Evolutionary conservation across 495 filamentous ascomycete species (phyloP), one percentile per base, ranked within the genome.

Genomic region (Penicillium salamii): DNA sequence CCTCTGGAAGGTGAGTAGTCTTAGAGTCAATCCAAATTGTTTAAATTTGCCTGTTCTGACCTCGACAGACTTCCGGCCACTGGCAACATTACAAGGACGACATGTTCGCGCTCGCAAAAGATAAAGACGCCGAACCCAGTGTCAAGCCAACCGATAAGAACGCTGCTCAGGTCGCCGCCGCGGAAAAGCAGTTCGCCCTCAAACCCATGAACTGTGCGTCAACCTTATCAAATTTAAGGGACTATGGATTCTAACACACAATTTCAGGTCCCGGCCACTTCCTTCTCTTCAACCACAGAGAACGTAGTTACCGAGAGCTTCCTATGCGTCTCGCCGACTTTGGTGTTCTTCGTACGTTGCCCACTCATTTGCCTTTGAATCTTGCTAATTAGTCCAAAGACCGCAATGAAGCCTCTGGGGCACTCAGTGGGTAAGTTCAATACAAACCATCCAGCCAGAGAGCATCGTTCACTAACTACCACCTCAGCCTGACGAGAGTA

Each of bases 61-160:
- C n/a, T n/a, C n/a, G n/a, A n/a, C n/a, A 97, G 71, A 86, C 80
- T 6, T 95, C 89, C 13, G 93, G 95, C 37, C 93, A 98, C 68
- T 95, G 90, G 89, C 82, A 85, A 37, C 89, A 97, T 63, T 98
- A 98, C 78, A 79, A 89, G 54, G 92, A 97, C 21, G 90, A 96
- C 68, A 97, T 98, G 93, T 97, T 97, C 73, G 82, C 85, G 31
- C 79, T 97, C 48, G 84, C 23, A 26, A 26, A 26, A 4, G n/a
- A n/a, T n/a, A n/a, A n/a, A n/a, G n/a, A n/a, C n/a, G n/a, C n/a
- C n/a, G n/a, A n/a, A n/a, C n/a, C n/a, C n/a, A n/a, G n/a, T n/a
- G n/a, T n/a, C n/a, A n/a, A n/a, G n/a, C n/a, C n/a, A 3, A 26
- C 23, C 23, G 23, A 26, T 26, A 26, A 26, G 23, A n/a, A n/a